These are phyloP conservation scores for Vitis rupestris DNA, from an alignment of 164 flowering plant species.

Conservation along the genomic window DNA sequence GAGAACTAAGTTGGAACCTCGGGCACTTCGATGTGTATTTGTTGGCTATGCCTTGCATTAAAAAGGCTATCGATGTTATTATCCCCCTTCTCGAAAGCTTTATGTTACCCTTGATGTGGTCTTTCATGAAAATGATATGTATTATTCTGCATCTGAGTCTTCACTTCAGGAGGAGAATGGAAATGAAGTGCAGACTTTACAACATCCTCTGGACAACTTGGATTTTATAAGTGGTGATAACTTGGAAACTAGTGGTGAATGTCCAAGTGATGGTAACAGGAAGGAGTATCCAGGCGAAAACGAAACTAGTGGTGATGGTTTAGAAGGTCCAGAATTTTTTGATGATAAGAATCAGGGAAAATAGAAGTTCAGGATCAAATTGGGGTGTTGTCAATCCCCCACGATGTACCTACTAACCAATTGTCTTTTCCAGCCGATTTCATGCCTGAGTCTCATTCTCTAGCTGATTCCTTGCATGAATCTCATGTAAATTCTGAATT, in stretches of 20 bases:
- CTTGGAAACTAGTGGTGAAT: too few relatives aligned
- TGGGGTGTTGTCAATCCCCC: too few relatives aligned
- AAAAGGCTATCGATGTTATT: too few relatives aligned
- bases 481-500: conserved; percentile 1
- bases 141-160: conserved; percentile 5
- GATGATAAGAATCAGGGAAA: not conserved
- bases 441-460: too few relatives aligned
- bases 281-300: not conserved
- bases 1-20: too few relatives aligned
- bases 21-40: too few relatives aligned
- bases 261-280: not conserved
- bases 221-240: not conserved
- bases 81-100: too few relatives aligned
- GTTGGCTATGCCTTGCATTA: too few relatives aligned
- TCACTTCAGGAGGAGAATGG: conserved; percentile 13
- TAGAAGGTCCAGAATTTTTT: not conserved
- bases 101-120: conserved; percentile 16
- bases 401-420: conserved; percentile 6
- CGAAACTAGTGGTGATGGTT: not conserved
- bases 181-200: not conserved
- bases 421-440: not conserved
- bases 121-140: conserved; percentile 15
- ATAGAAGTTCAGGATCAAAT: not conserved
- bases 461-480: too few relatives aligned
- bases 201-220: not conserved